Evolutionary conservation across 2,329 filamentous ascomycete genomes (phyloP), one percentile per base, ranked within the genome.

Genomic region (Trichophyton simii): DNA sequence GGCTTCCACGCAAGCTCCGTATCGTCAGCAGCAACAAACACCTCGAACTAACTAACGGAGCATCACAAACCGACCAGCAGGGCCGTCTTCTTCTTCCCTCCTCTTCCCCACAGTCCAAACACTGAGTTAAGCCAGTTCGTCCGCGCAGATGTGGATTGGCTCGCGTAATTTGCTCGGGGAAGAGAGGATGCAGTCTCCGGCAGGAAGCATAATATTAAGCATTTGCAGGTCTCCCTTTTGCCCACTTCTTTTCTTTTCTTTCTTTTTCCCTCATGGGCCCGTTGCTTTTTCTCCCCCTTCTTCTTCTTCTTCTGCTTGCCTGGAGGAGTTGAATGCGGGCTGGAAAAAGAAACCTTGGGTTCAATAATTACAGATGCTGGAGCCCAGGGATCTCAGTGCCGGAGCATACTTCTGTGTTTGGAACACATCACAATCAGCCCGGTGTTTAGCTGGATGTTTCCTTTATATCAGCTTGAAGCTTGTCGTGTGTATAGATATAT

Each of bases 181-280:
- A 54, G 50, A 31, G 22, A 54, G 22, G 22, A n/a, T n/a, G 50
- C 22, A 31, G 50, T 20, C 50, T 54, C 50, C 50, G 50, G 50
- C 41, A n/a, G 28, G 50, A 54, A 54, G 50, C 50, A 54, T 54
- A 54, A 54, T 54, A 34, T 54, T 54, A 54, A 54, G 50, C 50
- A 54, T 34, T 28, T 38, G 34, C 41, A 18, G 2, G n/a, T 44
- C 41, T n/a, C 15, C 28, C 22, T 54, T 54, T 54, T 54, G n/a
- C 6, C 41, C 41, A 18, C 41, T 44, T 44, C n/a, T 52, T 13
- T 13, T 52, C 20, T 28, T 25, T 50, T 20, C 4, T 20, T 22
- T 3, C 28, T 52, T 52, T 8, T 25, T 11, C 22, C 20, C 11
- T 20, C 5, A 31, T 31, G 28, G 28, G 6, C 28, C 28, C 28